phyloP scores from a whole-genome alignment of 352 stramenopile genomes.

The Globisporangium megalacanthum region DNA sequence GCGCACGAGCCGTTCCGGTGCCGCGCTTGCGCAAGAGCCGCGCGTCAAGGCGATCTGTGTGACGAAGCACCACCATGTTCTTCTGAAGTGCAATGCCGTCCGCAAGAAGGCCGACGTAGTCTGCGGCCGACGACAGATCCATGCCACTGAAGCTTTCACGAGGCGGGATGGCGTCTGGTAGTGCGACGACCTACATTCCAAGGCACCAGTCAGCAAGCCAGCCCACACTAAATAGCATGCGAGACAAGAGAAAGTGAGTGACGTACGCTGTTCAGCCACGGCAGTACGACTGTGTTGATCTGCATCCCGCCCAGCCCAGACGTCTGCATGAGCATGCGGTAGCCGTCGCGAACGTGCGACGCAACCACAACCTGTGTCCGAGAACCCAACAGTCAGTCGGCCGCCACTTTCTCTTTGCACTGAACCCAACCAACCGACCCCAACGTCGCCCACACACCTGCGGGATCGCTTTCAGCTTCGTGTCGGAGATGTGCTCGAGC shows the following conservation, averaged over 20 bases:
- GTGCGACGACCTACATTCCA: too few species aligned
- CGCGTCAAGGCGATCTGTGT: conserved; percentile 40
- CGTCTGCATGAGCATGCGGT: conserved; percentile 64
- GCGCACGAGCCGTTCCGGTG: conserved; percentile 2
- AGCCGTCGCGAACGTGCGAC: conserved; percentile 32
- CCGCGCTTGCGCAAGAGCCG: conserved; percentile 26
- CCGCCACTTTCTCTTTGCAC: not conserved
- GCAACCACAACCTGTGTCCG: conserved; percentile 46
- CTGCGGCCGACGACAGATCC: conserved; percentile 11
- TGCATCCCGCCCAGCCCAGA: conserved; percentile 70
- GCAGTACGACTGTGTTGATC: conserved; percentile 68
- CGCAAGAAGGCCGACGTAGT: conserved; percentile 40
- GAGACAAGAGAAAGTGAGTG: not conserved
- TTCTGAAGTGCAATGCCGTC: conserved; percentile 51
- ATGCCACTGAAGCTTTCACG: conserved; percentile 2
- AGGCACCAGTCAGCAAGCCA: too few species aligned
- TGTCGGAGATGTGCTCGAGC: conserved; percentile 40
- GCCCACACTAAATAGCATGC: too few species aligned
- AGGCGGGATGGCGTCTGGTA: conserved; percentile 1
- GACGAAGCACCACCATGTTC: conserved; percentile 49
- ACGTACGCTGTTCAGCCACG: conserved; percentile 32
- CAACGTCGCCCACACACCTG: conserved; percentile 10
- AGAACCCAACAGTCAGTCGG: not conserved
- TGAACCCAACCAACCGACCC: not conserved
- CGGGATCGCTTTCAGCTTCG: conserved; percentile 51